Evolutionary conservation across 2,329 filamentous ascomycete species (phyloP), one percentile per base, ranked within the genome.

Genomic region (Sclerotinia nivalis): DNA sequence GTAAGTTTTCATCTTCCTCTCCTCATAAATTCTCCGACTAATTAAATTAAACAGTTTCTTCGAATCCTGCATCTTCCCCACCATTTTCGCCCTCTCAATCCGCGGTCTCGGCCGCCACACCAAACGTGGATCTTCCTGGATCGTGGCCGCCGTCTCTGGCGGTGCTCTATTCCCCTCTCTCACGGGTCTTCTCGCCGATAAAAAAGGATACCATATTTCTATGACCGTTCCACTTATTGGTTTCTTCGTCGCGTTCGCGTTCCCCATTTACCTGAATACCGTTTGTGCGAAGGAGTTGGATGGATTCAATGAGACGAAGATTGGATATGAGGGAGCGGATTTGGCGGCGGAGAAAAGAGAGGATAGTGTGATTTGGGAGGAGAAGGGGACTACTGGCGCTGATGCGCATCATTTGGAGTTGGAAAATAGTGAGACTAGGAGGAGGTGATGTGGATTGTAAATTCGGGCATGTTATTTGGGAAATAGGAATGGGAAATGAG

Each of bases 51-150:
- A 0, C 56, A 68, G 66, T 6, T 69, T 96, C 79, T 92, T 91
- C 76, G 92, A 94, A 78, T 91, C 89, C 0, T 92, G 93, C 70
- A 88, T 92, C 75, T 97, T 93, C 84, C 93, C 93, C 0, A 89
- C 93, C 2, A 90, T 96, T 73, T 93, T 94, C 74, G 88, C 91
- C 2, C 85, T 96, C 15, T 91, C 91, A 2, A 89, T 96, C 72
- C 88, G 92, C 6, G 92, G 93, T 1, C 87, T 96, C 50, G 93
- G 93, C 1, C 86, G 88, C 28, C 87, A 93, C 75, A 93, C 90
- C 9, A 96, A 96, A 81, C 87, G 91, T 59, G 93, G 91, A 1
- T 89, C 90, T 0, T 91, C 91, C 1, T 93, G 89, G 80, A 90
- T 96, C 74, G 92, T 94, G 0, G 74, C 75, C 1, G 67, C 71